Conservation (phyloP, 768 basidiomycete genomes). For the Suillus alpinus region DNA sequence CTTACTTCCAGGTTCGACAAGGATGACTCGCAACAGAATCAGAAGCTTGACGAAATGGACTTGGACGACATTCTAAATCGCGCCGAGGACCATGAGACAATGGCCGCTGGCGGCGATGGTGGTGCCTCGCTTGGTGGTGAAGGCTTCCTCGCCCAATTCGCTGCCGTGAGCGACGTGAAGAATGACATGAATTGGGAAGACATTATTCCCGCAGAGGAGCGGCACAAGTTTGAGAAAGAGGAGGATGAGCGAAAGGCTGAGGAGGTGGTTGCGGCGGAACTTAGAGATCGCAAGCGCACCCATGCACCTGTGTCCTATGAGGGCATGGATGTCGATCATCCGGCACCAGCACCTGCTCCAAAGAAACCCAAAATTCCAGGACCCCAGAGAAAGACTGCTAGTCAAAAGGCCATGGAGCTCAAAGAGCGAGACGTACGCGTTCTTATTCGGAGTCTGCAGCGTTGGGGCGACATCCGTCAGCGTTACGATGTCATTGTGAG, state of each 20-base stretch:
- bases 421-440: constrained; percentile 98
- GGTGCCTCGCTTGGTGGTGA: constrained; percentile 97
- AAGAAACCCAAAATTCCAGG: constrained; percentile 76
- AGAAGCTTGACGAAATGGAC: constrained; percentile 99
- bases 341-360: constrained; percentile 53
- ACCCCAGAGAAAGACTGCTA: constrained; percentile 82
- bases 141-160: constrained; percentile 93
- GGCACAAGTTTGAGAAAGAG: constrained; percentile 80
- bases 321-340: constrained; percentile 88
- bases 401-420: constrained; percentile 93
- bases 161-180: constrained; percentile 96
- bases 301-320: constrained; percentile 88
- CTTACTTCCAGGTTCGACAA: constrained; percentile 79
- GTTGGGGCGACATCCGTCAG: constrained; percentile 95
- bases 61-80: constrained; percentile 96
- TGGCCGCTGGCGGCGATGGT: constrained; percentile 67
- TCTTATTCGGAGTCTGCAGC: constrained; percentile 89
- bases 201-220: constrained; percentile 92
- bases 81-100: constrained; percentile 96
- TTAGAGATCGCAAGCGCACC: constrained; percentile 75
- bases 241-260: constrained; percentile 74
- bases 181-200: constrained; percentile 99
- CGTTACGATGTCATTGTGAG: constrained; percentile 93
- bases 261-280: constrained; percentile 65
- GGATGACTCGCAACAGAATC: constrained; percentile 87